Conservation (phyloP, 192 early-diverging fungal species). For the Pilaira anomala region DNA sequence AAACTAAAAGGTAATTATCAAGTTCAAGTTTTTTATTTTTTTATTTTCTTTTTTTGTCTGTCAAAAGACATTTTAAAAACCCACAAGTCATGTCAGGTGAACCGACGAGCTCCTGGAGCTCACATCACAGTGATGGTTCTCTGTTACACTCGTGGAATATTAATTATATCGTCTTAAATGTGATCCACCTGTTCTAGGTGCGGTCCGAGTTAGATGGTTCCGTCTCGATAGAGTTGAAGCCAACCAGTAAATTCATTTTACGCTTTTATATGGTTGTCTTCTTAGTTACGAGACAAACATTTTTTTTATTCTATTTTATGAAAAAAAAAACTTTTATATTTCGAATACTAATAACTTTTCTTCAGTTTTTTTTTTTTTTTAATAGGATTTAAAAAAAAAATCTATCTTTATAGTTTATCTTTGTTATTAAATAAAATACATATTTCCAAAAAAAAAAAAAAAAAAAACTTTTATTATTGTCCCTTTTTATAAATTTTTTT, state of each 20-base stretch:
- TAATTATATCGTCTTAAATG: constrained; percentile 21
- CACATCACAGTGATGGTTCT: constrained; percentile 18
- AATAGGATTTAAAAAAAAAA: too few relatives aligned
- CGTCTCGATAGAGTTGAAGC: constrained; percentile 34
- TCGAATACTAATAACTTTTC: not conserved
- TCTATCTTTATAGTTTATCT: too few relatives aligned
- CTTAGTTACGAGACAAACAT: constrained; percentile 35
- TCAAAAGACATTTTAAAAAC: not conserved
- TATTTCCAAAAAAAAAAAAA: too few relatives aligned
- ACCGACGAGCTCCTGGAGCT: constrained; percentile 5
- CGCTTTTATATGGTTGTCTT: constrained; percentile 16
- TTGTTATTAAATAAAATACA: too few relatives aligned
- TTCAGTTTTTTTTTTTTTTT: too few relatives aligned
- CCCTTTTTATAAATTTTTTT: too few relatives aligned
- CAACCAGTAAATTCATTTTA: constrained; percentile 7
- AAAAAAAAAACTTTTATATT: not conserved
- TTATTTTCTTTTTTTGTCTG: not conserved
- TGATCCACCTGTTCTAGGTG: constrained; percentile 26
- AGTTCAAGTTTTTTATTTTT: constrained; percentile 4
- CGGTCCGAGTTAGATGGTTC: constrained; percentile 16
- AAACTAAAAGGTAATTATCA: not conserved
- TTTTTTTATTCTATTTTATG: not conserved
- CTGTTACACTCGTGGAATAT: constrained; percentile 37
- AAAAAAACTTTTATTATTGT: too few relatives aligned
- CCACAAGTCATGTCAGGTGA: constrained; percentile 34